A percentile compares a stretch with the other conserved stretches of the same genome.
phyloP scores from a whole-genome alignment of 169 alveolate species.

The Babesia sp. region DNA sequence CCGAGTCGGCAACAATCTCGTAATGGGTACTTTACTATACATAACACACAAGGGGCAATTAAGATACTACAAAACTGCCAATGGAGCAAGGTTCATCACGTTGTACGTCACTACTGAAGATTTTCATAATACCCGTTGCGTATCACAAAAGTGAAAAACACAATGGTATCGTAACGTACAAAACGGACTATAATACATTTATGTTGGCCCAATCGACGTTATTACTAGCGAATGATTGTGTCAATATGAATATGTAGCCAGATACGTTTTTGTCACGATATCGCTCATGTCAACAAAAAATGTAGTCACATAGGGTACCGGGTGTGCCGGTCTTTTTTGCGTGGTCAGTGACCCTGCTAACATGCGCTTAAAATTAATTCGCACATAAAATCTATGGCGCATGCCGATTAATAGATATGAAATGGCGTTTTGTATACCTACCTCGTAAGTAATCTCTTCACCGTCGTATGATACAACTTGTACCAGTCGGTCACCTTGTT shows the following conservation, averaged over 20 bases:
- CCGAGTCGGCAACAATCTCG: too few species aligned
- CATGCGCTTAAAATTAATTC: too few species aligned
- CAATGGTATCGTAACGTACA: background rate
- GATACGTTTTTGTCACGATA: background rate
- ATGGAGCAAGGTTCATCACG: too few species aligned
- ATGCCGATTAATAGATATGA: too few species aligned
- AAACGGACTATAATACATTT: slow-evolving; percentile 10
- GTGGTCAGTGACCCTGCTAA: background rate
- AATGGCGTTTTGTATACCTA: too few species aligned
- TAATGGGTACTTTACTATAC: too few species aligned
- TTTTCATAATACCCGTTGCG: too few species aligned
- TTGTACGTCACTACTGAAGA: too few species aligned
- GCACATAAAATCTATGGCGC: too few species aligned
- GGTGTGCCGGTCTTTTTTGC: background rate
- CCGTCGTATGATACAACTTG: slow-evolving; percentile 88
- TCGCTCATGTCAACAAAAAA: background rate
- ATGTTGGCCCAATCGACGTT: slow-evolving; percentile 12
- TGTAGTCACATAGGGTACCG: slow-evolving; percentile 1
- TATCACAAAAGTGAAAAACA: background rate
- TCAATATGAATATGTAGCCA: background rate
- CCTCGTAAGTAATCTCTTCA: slow-evolving; percentile 81
- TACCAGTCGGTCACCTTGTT: slow-evolving; percentile 83
- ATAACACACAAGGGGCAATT: too few species aligned
- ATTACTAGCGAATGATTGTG: background rate
- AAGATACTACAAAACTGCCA: too few species aligned